A percentile compares a stretch with the other conserved stretches of the same genome.
Evolutionary conservation across 2,329 filamentous ascomycete genomes (phyloP).

Genomic region (Lojkania enalia): DNA sequence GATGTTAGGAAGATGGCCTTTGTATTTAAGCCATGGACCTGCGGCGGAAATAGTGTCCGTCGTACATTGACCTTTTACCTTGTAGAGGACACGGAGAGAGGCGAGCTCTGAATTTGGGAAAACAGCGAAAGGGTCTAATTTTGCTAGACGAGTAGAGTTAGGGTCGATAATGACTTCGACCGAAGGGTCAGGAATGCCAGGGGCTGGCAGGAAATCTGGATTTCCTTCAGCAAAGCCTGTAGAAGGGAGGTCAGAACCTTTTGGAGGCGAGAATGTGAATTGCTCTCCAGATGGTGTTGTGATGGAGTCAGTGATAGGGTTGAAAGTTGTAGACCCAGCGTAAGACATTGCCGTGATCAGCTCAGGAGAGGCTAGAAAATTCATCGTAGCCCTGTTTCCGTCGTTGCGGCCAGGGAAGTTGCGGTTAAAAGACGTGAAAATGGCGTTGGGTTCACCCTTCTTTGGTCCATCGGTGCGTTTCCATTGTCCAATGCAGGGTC

Average conservation of each 20-base stretch:
- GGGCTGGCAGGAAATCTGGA: slow-evolving; percentile 71
- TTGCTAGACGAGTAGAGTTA: slow-evolving; percentile 84
- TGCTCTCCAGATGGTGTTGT: slow-evolving; percentile 75
- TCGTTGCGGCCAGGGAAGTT: slow-evolving; percentile 98
- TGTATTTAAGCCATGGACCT: slow-evolving; percentile 98
- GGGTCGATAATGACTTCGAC: slow-evolving; percentile 79
- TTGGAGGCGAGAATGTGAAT: slow-evolving; percentile 83
- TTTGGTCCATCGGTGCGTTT: slow-evolving; percentile 81
- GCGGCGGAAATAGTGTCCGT: slow-evolving; percentile 98
- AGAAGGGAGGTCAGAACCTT: slow-evolving; percentile 62
- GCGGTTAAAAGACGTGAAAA: slow-evolving; percentile 96
- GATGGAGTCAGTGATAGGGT: slow-evolving; percentile 87
- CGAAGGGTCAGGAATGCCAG: slow-evolving; percentile 70
- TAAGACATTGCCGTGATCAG: slow-evolving; percentile 96
- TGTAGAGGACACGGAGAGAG: slow-evolving; percentile 85
- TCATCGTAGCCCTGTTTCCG: slow-evolving; percentile 95
- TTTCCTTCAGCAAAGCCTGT: slow-evolving; percentile 82
- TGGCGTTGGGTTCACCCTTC: slow-evolving; percentile 89
- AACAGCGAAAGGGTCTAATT: slow-evolving; percentile 85
- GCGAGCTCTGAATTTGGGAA: slow-evolving; percentile 78
- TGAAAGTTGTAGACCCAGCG: slow-evolving; percentile 90
- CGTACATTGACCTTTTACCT: slow-evolving; percentile 96
- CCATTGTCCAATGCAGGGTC: slow-evolving; percentile 92
- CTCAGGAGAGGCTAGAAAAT: slow-evolving; percentile 96
- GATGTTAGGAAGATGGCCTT: slow-evolving; percentile 98